phyloP scores from a whole-genome alignment of 2,329 filamentous ascomycete genomes.

The Didymella glomerata region DNA sequence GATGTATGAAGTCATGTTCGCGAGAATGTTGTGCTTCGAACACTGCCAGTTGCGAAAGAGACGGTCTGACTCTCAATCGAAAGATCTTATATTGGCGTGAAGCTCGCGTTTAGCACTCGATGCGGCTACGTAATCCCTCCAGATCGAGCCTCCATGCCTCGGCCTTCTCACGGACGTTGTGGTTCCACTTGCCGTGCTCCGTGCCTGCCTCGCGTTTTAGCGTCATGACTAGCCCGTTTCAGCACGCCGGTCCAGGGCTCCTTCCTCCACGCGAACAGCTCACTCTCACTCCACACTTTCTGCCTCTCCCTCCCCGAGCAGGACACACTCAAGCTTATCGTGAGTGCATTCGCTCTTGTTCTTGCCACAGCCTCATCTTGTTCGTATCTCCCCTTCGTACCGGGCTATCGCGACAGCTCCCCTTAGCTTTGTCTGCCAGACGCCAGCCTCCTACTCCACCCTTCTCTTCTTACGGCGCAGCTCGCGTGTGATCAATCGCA shows the following conservation, averaged over 20 bases:
- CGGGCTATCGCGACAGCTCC: constrained; percentile 45
- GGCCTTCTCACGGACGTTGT: constrained; percentile 15
- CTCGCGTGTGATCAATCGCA: constrained; percentile 45
- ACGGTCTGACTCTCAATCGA: not conserved
- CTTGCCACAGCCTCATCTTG: constrained; percentile 37
- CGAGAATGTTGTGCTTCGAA: not conserved
- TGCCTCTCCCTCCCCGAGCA: constrained; percentile 34
- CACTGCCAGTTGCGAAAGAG: not conserved
- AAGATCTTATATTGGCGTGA: constrained; percentile 14
- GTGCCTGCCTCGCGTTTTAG: constrained; percentile 19
- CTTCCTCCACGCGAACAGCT: constrained; percentile 30
- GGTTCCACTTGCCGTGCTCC: constrained; percentile 36
- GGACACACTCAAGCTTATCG: constrained; percentile 46
- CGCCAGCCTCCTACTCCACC: constrained; percentile 41
- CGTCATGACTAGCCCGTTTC: constrained; percentile 34
- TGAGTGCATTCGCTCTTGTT: constrained; percentile 50
- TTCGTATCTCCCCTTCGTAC: constrained; percentile 41
- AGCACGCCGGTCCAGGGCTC: constrained; percentile 21
- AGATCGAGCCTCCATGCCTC: constrained; percentile 15
- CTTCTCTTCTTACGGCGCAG: constrained; percentile 45
- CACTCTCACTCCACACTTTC: constrained; percentile 14
- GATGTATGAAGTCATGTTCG: constrained; percentile 79
- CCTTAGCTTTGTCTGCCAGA: constrained; percentile 44
- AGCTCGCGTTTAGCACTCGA: constrained; percentile 8
- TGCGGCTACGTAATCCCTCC: constrained; percentile 19